A percentile compares a stretch with the other conserved stretches of the same genome.
Evolutionary conservation across 2,329 filamentous ascomycete species (phyloP).

Genomic region (Rhytidhysteron rufulum): DNA sequence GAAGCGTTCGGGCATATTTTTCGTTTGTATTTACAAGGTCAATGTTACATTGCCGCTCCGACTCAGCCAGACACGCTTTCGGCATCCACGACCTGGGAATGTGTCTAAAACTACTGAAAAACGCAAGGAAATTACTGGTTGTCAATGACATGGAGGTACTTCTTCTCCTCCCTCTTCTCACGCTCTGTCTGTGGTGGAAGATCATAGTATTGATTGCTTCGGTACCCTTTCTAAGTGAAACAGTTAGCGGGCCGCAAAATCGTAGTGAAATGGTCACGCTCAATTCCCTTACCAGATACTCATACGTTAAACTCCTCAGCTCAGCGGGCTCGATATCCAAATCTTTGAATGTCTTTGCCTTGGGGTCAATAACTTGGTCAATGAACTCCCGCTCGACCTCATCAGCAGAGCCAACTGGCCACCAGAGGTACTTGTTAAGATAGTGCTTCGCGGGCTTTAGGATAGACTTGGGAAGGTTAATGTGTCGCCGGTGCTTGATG

Average conservation of each 20-base stretch:
- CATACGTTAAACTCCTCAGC: constrained; percentile 80
- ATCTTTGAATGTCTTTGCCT: constrained; percentile 93
- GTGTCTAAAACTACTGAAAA: constrained; percentile 1
- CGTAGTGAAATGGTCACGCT: constrained; percentile 6
- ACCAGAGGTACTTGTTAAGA: constrained; percentile 84
- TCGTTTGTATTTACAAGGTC: constrained; percentile 5
- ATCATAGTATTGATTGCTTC: constrained; percentile 85
- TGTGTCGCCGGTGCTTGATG: constrained; percentile 79
- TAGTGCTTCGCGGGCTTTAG: constrained; percentile 71
- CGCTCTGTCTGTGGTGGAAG: constrained; percentile 90
- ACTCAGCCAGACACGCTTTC: not conserved
- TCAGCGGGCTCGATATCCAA: constrained; percentile 86
- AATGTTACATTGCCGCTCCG: constrained; percentile 1
- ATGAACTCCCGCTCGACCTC: constrained; percentile 90
- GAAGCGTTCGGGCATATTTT: too few relatives aligned
- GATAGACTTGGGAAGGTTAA: constrained; percentile 82
- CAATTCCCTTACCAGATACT: constrained; percentile 76
- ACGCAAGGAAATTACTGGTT: constrained; percentile 27
- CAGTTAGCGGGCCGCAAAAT: constrained; percentile 26
- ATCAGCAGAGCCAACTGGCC: constrained; percentile 76
- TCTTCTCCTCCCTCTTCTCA: constrained; percentile 91
- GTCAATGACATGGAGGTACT: constrained; percentile 80
- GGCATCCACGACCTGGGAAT: constrained; percentile 1
- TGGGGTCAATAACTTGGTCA: constrained; percentile 85
- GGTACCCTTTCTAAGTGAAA: constrained; percentile 72